Evolutionary conservation across 345 rosid genomes (phyloP).

Genomic region (Erysimum cheiranthoides): DNA sequence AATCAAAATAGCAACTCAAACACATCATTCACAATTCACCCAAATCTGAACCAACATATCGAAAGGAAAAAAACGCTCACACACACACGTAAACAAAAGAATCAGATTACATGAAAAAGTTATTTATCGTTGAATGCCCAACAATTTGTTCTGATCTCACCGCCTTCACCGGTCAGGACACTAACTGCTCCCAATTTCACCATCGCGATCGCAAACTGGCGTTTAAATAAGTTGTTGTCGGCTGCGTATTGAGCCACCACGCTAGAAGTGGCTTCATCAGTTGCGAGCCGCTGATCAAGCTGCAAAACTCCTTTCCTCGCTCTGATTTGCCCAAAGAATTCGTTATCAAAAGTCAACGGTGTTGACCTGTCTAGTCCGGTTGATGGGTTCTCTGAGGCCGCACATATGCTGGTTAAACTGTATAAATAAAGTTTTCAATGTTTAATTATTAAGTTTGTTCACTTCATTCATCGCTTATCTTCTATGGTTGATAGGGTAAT

Average conservation of each 20-base stretch:
- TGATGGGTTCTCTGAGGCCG: slow-evolving; percentile 46
- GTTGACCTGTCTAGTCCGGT: slow-evolving; percentile 64
- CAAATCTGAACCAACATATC: neutral
- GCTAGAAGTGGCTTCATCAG: slow-evolving; percentile 47
- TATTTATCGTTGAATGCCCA: slow-evolving; percentile 49
- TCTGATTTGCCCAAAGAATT: slow-evolving; percentile 51
- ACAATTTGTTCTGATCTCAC: slow-evolving; percentile 66
- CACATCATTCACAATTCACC: neutral
- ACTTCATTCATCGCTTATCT: neutral
- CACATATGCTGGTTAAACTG: slow-evolving; percentile 50
- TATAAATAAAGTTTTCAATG: neutral
- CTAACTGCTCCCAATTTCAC: slow-evolving; percentile 59
- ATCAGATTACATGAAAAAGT: slow-evolving; percentile 3
- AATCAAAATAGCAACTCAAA: neutral
- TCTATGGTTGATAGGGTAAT: neutral
- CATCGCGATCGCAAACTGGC: slow-evolving; percentile 61
- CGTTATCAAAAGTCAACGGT: slow-evolving; percentile 54
- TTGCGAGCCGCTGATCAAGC: slow-evolving; percentile 64
- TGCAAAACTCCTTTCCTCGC: slow-evolving; percentile 58
- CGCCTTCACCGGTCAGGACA: slow-evolving; percentile 60
- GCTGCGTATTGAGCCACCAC: slow-evolving; percentile 52
- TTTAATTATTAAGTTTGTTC: neutral
- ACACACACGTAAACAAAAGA: slow-evolving; percentile 1
- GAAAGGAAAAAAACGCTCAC: neutral
- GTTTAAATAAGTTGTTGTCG: slow-evolving; percentile 43